Conservation (phyloP, 2,329 filamentous ascomycete genomes). For the Aspergillus sp. region DNA sequence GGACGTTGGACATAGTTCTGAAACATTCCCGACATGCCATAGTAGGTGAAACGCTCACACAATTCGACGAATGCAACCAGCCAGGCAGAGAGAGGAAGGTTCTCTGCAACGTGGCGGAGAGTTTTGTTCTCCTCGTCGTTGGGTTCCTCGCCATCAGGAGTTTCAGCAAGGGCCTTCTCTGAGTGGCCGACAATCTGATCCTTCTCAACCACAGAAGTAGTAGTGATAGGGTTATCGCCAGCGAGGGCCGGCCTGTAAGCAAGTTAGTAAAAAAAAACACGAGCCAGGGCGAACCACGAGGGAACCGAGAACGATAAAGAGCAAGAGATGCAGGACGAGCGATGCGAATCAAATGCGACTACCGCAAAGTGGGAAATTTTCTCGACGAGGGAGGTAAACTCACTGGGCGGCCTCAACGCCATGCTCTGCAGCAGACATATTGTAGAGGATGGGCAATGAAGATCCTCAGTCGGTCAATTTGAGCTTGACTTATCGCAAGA, state of each 20-base stretch:
- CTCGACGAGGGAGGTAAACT: slow-evolving; percentile 5
- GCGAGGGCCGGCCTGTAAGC: slow-evolving; percentile 16
- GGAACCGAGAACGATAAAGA: not conserved
- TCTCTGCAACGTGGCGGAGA: slow-evolving; percentile 56
- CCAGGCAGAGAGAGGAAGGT: slow-evolving; percentile 56
- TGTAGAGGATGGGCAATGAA: slow-evolving; percentile 11
- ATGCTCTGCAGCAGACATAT: slow-evolving; percentile 28
- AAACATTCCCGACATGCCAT: slow-evolving; percentile 55
- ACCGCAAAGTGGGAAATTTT: not conserved
- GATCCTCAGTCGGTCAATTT: slow-evolving; percentile 7
- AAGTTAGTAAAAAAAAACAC: not conserved
- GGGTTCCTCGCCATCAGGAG: slow-evolving; percentile 53
- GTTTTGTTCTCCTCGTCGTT: slow-evolving; percentile 52
- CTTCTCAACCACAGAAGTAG: slow-evolving; percentile 27
- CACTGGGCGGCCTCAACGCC: slow-evolving; percentile 32
- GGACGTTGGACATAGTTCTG: slow-evolving; percentile 56
- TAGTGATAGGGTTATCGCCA: slow-evolving; percentile 17
- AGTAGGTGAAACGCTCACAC: slow-evolving; percentile 60
- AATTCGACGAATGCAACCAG: slow-evolving; percentile 59
- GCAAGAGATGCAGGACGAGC: not conserved
- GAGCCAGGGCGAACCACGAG: not conserved
- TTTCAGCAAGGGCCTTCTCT: slow-evolving; percentile 32
- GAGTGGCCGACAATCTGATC: slow-evolving; percentile 21
- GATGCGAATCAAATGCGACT: not conserved
- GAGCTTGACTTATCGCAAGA: slow-evolving; percentile 9